Conservation (phyloP, 2,329 filamentous ascomycete genomes). For the Apiospora sp. region DNA sequence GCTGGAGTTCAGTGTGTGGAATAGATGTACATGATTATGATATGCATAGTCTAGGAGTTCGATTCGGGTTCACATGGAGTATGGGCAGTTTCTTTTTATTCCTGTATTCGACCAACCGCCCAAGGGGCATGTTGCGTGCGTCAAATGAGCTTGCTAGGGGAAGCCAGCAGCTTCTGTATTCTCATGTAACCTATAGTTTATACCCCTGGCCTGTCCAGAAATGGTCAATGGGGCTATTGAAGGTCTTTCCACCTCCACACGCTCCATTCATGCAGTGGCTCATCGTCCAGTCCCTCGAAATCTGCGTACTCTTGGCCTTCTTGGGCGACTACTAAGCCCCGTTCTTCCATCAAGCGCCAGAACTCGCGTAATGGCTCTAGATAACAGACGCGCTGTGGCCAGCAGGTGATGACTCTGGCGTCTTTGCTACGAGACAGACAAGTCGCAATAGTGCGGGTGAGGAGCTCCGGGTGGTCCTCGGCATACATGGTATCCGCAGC, state of each 20-base stretch:
- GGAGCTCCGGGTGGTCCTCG: constrained; percentile 24
- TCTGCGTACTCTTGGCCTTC: constrained; percentile 25
- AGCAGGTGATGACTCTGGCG: constrained; percentile 20
- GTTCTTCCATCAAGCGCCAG: constrained; percentile 24
- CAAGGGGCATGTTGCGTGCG: not conserved
- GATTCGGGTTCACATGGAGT: constrained; percentile 2
- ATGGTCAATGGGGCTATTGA: not conserved
- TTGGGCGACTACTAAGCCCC: constrained; percentile 17
- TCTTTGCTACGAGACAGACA: constrained; percentile 22
- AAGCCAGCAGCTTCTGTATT: not conserved
- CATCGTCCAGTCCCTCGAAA: constrained; percentile 23
- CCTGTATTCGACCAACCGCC: not conserved
- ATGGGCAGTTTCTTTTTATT: not conserved
- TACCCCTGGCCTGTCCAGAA: not conserved
- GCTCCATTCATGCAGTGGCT: constrained; percentile 25
- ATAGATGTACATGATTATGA: constrained; percentile 14
- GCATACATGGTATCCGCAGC: constrained; percentile 25
- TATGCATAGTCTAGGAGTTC: constrained; percentile 16
- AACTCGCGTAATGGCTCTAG: constrained; percentile 21
- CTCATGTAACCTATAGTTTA: constrained; percentile 5
- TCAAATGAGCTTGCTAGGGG: constrained; percentile 4
- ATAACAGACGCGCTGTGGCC: constrained; percentile 23
- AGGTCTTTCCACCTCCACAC: constrained; percentile 25
- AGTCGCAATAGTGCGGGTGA: constrained; percentile 21
- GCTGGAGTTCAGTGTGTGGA: not conserved